Percentiles rank a stretch among this genome's conserved stretches.
phyloP scores from a whole-genome alignment of 2,329 filamentous ascomycete species.

The Cyanodermella asteris region DNA sequence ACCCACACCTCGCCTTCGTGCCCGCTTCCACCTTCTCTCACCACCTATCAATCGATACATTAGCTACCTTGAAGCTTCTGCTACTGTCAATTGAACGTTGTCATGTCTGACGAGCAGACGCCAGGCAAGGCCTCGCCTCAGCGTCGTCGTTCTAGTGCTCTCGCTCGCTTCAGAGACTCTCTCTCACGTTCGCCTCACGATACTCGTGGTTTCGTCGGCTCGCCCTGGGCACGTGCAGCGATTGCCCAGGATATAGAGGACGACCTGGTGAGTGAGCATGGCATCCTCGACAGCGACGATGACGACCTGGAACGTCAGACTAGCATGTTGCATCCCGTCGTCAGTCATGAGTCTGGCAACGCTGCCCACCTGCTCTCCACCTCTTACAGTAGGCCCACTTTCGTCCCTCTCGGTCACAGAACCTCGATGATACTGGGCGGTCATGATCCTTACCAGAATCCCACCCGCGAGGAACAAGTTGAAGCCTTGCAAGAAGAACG shows the following conservation, averaged over 20 bases:
- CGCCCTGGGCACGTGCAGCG: slow-evolving; percentile 44
- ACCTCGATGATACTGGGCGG: slow-evolving; percentile 39
- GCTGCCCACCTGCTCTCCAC: slow-evolving; percentile 19
- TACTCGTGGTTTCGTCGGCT: no score
- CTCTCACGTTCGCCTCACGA: no score
- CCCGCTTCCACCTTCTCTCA: no score
- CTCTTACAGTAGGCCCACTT: slow-evolving; percentile 56
- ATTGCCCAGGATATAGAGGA: slow-evolving; percentile 45
- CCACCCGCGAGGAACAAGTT: slow-evolving; percentile 29
- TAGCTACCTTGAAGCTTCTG: no score
- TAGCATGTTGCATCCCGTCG: slow-evolving; percentile 21
- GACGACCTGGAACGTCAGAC: slow-evolving; percentile 20
- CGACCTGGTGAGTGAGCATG: slow-evolving; percentile 33
- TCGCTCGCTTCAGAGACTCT: no score
- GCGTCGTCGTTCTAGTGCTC: no score
- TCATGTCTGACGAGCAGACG: no score
- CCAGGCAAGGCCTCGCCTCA: no score
- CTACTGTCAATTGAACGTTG: no score
- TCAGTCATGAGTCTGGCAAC: slow-evolving; percentile 17
- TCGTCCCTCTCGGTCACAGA: slow-evolving; percentile 47
- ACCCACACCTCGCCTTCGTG: no score
- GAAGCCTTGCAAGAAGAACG: slow-evolving; percentile 34
- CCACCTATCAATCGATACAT: no score
- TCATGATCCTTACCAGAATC: slow-evolving; percentile 7
- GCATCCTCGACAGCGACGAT: slow-evolving; percentile 16